Percentiles rank a stretch among this genome's conserved stretches.
Conservation (phyloP, 768 basidiomycete species). For the Pilatotrama ljubarskyi region DNA sequence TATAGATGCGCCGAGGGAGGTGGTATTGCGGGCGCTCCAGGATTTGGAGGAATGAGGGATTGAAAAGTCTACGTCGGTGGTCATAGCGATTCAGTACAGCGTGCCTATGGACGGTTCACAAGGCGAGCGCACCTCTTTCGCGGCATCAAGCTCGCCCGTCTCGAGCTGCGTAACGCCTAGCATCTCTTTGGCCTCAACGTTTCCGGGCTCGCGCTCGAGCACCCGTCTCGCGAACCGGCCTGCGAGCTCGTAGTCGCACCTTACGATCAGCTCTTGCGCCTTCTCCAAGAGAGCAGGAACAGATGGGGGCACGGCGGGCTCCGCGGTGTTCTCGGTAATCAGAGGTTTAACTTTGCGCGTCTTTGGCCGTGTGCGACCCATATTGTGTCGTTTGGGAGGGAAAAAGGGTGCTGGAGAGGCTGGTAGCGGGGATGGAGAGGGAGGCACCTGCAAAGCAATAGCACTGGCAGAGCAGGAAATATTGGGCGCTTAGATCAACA, state of each 20-base stretch:
- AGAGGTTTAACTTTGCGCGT: slow-evolving; percentile 28
- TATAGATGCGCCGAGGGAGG: slow-evolving; percentile 83
- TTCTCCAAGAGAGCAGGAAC: slow-evolving; percentile 66
- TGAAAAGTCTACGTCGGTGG: slow-evolving; percentile 52
- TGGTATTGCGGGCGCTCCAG: slow-evolving; percentile 57
- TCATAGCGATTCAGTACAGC: not conserved
- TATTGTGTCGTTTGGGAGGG: slow-evolving; percentile 5
- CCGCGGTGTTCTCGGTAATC: slow-evolving; percentile 20
- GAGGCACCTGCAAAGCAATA: not conserved
- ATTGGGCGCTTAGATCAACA: slow-evolving; percentile 18
- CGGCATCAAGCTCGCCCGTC: slow-evolving; percentile 70
- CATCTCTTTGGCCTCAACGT: slow-evolving; percentile 76
- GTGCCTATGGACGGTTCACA: not conserved
- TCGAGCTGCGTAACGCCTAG: slow-evolving; percentile 80
- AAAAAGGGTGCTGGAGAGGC: not conserved
- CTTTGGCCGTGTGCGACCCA: slow-evolving; percentile 37
- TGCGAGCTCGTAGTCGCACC: slow-evolving; percentile 85
- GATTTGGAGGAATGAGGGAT: slow-evolving; percentile 59
- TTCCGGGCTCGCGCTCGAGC: slow-evolving; percentile 59
- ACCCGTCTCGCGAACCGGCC: slow-evolving; percentile 68
- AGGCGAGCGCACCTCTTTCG: slow-evolving; percentile 55
- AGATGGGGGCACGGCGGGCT: slow-evolving; percentile 31
- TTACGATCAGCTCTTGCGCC: slow-evolving; percentile 76
- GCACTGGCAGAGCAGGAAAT: not conserved
- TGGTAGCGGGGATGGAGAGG: not conserved